phyloP scores from a whole-genome alignment of 2,329 filamentous ascomycete genomes.

The Knufia fluminis region DNA sequence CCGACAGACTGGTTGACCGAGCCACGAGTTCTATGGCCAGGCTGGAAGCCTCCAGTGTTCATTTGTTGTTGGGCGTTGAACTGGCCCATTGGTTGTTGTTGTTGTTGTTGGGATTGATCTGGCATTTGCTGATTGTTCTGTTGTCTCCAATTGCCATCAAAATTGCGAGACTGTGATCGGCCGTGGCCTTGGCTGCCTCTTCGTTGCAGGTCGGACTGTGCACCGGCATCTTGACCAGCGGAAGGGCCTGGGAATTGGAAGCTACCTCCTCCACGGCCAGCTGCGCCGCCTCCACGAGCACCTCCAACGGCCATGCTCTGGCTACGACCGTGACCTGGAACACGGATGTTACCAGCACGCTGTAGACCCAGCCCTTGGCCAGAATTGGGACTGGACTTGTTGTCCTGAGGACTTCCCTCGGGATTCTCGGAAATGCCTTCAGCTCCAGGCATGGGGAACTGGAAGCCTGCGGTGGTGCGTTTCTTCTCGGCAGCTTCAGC shows the following conservation, averaged over 20 bases:
- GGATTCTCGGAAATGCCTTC: constrained; percentile 45
- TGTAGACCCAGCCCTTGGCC: constrained; percentile 54
- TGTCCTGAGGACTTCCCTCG: constrained; percentile 36
- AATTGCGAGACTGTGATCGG: constrained; percentile 80
- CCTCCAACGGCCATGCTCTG: constrained; percentile 48
- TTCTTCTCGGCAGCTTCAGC: constrained; percentile 96
- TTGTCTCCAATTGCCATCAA: constrained; percentile 96
- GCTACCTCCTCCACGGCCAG: constrained; percentile 52
- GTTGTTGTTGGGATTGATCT: constrained; percentile 31
- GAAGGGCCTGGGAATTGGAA: constrained; percentile 58
- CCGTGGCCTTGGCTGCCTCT: constrained; percentile 66
- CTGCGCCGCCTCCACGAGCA: constrained; percentile 54
- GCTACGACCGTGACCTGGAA: constrained; percentile 50
- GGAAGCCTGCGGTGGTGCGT: constrained; percentile 84
- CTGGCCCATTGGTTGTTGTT: constrained; percentile 44
- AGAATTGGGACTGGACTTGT: constrained; percentile 43
- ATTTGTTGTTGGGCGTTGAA: constrained; percentile 63
- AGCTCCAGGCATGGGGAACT: constrained; percentile 74
- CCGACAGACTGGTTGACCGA: constrained; percentile 83
- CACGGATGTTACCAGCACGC: constrained; percentile 80
- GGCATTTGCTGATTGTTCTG: constrained; percentile 47
- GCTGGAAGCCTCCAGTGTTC: constrained; percentile 70
- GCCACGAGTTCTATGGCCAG: constrained; percentile 75
- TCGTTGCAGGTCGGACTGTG: constrained; percentile 58
- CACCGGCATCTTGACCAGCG: constrained; percentile 44